A percentile compares a stretch with the other conserved stretches of the same genome.
Evolutionary conservation across 345 rosid species (phyloP).

Genomic region (Aethionema arabicum): DNA sequence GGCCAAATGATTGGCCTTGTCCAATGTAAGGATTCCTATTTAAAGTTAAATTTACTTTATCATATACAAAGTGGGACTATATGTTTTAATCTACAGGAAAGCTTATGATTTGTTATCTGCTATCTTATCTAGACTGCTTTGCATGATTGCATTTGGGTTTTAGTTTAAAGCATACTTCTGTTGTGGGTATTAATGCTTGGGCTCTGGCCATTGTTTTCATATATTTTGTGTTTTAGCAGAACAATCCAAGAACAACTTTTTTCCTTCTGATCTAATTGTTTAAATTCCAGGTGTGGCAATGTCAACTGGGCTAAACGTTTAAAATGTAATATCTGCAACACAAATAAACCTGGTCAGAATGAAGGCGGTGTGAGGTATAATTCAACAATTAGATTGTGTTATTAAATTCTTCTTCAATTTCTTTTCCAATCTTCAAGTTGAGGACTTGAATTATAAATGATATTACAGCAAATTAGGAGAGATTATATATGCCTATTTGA

Average conservation of each 20-base stretch:
- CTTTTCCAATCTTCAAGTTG: background rate
- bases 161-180: background rate
- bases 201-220: background rate
- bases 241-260: background rate
- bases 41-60: background rate
- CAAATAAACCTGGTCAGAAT: conserved; percentile 90
- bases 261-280: background rate
- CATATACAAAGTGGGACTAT: background rate
- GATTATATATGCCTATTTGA: background rate
- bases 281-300: conserved; percentile 80
- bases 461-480: background rate
- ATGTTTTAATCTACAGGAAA: background rate
- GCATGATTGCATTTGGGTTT: background rate
- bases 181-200: conserved; percentile 1
- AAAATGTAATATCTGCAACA: conserved; percentile 95
- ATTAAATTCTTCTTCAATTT: background rate
- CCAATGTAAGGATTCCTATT: conserved; percentile 72
- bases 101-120: conserved; percentile 10
- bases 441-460: background rate
- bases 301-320: conserved; percentile 96
- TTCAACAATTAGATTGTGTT: background rate
- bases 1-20: conserved; percentile 99
- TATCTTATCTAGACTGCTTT: conserved; percentile 2
- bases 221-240: background rate
- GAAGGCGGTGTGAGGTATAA: conserved; percentile 96